A percentile compares a stretch with the other conserved stretches of the same genome.
These are phyloP conservation scores for Cutaneotrichosporon dermatis DNA, from an alignment of 1,284 basidiomycete species.

Conservation along the genomic window DNA sequence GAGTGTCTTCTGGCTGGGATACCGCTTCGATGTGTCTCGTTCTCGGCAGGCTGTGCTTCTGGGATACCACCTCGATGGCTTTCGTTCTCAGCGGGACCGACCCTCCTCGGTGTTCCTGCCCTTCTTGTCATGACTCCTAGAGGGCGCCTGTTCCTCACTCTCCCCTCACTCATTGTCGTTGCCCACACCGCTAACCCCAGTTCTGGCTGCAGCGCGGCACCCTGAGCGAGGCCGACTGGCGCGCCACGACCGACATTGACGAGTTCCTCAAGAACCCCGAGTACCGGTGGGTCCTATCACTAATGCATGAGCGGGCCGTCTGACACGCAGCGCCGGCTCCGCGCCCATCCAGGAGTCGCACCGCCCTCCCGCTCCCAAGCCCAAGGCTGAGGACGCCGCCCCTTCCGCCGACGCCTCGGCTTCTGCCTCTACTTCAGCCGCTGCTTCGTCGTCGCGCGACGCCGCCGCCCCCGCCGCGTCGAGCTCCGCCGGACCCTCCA, in stretches of 20 bases:
- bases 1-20: slow-evolving; percentile 12
- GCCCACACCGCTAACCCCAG: slow-evolving; percentile 20
- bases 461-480: not conserved
- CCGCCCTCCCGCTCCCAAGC: slow-evolving; percentile 16
- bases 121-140: no score
- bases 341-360: slow-evolving; percentile 21
- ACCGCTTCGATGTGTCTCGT: no score
- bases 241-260: slow-evolving; percentile 42
- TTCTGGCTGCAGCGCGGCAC: slow-evolving; percentile 47
- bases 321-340: slow-evolving; percentile 4
- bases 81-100: no score
- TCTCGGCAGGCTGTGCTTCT: no score
- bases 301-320: no score
- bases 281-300: slow-evolving; percentile 38
- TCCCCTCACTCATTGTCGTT: no score
- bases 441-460: slow-evolving; percentile 24
- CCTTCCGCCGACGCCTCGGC: slow-evolving; percentile 10
- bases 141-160: no score
- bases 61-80: no score
- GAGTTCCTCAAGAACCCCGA: slow-evolving; percentile 39
- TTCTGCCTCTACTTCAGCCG: slow-evolving; percentile 26
- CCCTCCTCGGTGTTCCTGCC: no score
- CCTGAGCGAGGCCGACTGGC: slow-evolving; percentile 26
- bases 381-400: slow-evolving; percentile 15
- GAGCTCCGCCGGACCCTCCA: not conserved